These are phyloP conservation scores for Aphanomyces invadans DNA, from an alignment of 352 stramenopile species.

Conservation along the genomic window DNA sequence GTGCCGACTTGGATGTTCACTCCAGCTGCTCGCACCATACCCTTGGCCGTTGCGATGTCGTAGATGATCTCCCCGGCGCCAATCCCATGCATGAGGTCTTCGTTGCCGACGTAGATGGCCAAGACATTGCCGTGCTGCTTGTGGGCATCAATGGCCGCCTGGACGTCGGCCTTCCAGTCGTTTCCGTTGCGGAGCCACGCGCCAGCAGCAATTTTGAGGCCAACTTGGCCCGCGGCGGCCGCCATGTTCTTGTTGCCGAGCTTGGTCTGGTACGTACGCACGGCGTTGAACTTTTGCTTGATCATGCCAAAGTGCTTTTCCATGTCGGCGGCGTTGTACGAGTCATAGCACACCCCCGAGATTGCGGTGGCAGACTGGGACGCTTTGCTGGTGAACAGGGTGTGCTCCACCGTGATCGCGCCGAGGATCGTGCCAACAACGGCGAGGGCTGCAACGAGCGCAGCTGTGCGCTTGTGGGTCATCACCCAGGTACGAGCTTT, in stretches of 20 bases:
- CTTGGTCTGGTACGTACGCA: slow-evolving; percentile 59
- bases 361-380: background rate
- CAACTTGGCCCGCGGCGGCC: slow-evolving; percentile 31
- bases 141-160: slow-evolving; percentile 30
- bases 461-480: background rate
- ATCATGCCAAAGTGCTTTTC: slow-evolving; percentile 19
- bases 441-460: background rate
- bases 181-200: slow-evolving; percentile 35
- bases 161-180: slow-evolving; percentile 36
- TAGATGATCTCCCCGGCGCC: slow-evolving; percentile 27
- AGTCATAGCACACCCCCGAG: slow-evolving; percentile 20
- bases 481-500: background rate
- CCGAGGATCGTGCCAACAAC: slow-evolving; percentile 11
- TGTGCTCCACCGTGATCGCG: background rate
- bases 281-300: slow-evolving; percentile 35
- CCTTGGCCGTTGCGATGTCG: slow-evolving; percentile 32
- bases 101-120: slow-evolving; percentile 41
- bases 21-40: slow-evolving; percentile 26
- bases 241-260: slow-evolving; percentile 45
- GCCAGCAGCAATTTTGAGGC: slow-evolving; percentile 48
- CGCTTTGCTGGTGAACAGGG: background rate
- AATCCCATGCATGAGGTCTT: slow-evolving; percentile 34
- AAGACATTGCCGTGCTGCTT: slow-evolving; percentile 28
- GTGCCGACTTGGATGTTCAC: slow-evolving; percentile 31
- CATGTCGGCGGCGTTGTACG: slow-evolving; percentile 6